Evolutionary conservation across 225 moss, liverwort and hornwort species (phyloP), one percentile per base, ranked within the genome.

Genomic region (Marchantia polymorpha): DNA sequence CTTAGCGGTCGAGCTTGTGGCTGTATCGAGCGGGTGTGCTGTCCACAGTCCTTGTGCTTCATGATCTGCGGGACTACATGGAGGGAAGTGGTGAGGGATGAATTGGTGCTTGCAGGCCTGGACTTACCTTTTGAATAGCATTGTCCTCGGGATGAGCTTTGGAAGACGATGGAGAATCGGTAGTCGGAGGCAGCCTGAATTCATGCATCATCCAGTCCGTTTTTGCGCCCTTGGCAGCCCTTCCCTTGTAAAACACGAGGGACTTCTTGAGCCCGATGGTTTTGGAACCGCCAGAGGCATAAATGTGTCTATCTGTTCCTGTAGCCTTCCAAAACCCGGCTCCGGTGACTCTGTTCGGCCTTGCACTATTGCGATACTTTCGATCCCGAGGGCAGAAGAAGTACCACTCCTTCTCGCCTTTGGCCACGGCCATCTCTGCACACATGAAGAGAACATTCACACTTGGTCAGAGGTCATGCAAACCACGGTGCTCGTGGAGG

Each of bases 141-240:
- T 49, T 51, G 52, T 76, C 51, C 0, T 46, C 51, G 0, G 27
- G 16, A n/a, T 53, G 52, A 68, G 8, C 10, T 13, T 49, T 50
- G 15, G 51, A 66, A 29, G 30, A 26, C 31, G 66, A 25, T 22
- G 55, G 52, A 67, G 67, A 31, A 74, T 64, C 78, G 27, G 25
- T 50, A 27, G 47, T 78, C 49, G 82, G 79, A n/a, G 79, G 85
- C 75, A 85, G 67, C 23, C 85, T 74, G 29, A 85, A 85, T 77
- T 85, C 85, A 69, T 85, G 85, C 85, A 85, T 85, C 85, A 85
- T 85, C 85, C 85, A 85, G 60, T 85, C 85, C 0, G 85, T 81
- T 79, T 85, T 85, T 17, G 19, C 51, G 19, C 81, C 82, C 55
- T 82, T 85, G 15, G 85, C 82, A 70, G 85, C 85, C 39, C 85